A percentile compares a stretch with the other conserved stretches of the same genome.
phyloP scores from a whole-genome alignment of 2,329 filamentous ascomycete species.

The Raffaelea arxii region DNA sequence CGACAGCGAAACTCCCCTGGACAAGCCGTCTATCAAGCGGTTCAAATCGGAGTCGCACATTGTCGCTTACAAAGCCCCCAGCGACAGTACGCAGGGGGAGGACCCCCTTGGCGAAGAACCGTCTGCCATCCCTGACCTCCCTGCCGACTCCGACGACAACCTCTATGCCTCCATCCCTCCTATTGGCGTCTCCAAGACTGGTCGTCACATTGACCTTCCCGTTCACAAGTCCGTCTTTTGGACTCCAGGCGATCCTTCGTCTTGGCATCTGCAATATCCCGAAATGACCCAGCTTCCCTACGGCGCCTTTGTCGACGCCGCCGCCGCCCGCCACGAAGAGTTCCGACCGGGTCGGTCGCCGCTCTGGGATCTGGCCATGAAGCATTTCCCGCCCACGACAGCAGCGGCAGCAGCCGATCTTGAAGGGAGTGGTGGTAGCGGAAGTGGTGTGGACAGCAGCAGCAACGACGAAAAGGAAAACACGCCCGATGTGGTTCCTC shows the following conservation, averaged over 20 bases:
- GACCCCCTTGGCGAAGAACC: not conserved
- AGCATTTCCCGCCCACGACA: conserved; percentile 40
- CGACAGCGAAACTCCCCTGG: conserved; percentile 20
- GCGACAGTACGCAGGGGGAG: not conserved
- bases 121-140: conserved; percentile 14
- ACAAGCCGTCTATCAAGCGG: conserved; percentile 44
- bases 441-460: conserved; percentile 8
- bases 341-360: conserved; percentile 42
- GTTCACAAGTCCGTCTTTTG: conserved; percentile 49
- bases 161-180: conserved; percentile 40
- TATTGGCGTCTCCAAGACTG: conserved; percentile 36
- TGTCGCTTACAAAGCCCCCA: conserved; percentile 12
- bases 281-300: conserved; percentile 53
- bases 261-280: conserved; percentile 53
- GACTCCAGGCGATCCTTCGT: conserved; percentile 40
- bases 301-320: conserved; percentile 44
- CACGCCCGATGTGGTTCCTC: not conserved
- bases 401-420: not conserved
- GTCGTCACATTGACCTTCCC: conserved; percentile 48
- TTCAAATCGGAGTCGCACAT: conserved; percentile 40
- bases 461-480: conserved; percentile 10
- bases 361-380: conserved; percentile 49
- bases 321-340: conserved; percentile 36
- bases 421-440: not conserved
- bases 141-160: conserved; percentile 23